Evolutionary conservation across 331 rosid species (phyloP), one percentile per base, ranked within the genome.

Genomic region (Rosa hybrid): DNA sequence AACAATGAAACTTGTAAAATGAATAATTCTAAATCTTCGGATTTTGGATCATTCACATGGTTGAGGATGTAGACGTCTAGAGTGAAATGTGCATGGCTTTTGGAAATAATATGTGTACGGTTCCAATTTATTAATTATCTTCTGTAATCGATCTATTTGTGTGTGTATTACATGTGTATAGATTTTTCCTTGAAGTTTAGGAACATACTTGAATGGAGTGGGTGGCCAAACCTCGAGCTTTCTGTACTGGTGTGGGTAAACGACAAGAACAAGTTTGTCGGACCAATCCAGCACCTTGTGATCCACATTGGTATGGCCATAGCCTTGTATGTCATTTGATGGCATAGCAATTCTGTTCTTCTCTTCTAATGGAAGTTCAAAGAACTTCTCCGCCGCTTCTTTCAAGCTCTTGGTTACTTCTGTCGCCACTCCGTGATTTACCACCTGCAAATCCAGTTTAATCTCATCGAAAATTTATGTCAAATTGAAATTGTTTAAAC

Each of bases 231-330:
- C 16, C 2, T 67, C 72, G 48, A 38, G 72, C 72, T 67, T 67
- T 18, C 72, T 34, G 48, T 67, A 67, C 72, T 67, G 72, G 48
- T 67, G 72, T 67, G 48, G 72, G 23, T 38, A 64, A 30, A 67
- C 72, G 3, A 67, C 3, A 34, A 67, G 48, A 67, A 67, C 72
- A 34, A 67, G 72, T 41, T 67, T 67, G 72, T 67, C 49, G 4
- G 72, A 67, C 72, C 72, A 67, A 42, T 67, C 72, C 48, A 67
- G 72, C n/a, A 67, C 48, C 72, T 67, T 67, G 14, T 41, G 46
- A 18, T 67, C 72, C 23, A 67, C 72, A 18, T 67, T 21, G 21
- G 72, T 16, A 39, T 34, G 48, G 7, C 72, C 72, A 67, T 67
- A 67, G 48, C 48, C 72, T 67, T 67, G 72, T 34, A 67, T 38